Evolutionary conservation across 441 rosid species (phyloP), one percentile per base, ranked within the genome.

Genomic region (Pelargonium citronellum): DNA sequence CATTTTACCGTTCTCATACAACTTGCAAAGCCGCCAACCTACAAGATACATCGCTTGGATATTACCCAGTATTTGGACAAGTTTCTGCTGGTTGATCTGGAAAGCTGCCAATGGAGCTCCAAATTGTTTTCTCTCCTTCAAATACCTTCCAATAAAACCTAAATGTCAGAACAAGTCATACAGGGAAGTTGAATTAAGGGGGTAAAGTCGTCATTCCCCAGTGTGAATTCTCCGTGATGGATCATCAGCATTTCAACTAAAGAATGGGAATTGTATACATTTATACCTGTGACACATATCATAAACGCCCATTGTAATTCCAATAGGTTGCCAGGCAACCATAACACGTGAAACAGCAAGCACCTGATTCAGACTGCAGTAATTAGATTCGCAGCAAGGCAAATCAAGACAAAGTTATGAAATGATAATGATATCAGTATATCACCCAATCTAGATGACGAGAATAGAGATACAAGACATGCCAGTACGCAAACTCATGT

Each of bases 251-350:
- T 43, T 43, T 43, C 46, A 43, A 43, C 12, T 43, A 7, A 43
- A 49, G 41, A 37, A 17, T 19, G 7, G 68, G 4, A 1, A 37
- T 30, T 12, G 51, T 10, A 22, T 16, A 55, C 3, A 49, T 8
- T 19, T 27, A 41, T 86, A 94, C 98, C 99, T 89, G 82, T 88
- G 95, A 73, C 99, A 92, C 91, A 95, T 90, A 81, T 90, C 99
- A 73, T 92, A 95, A 73, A 89, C 79, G 34, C 98, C 98, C 99
- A 92, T 95, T 39, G 95, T 81, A 79, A 92, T 76, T 69, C 99
- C 97, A 44, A 92, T 87, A 65, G 97, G 97, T 70, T 92, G 98
- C 99, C 99, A 95, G 19, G 98, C 83, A 61, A 92, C 99, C 84
- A 90, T 89, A 47, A 95, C 90, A 17, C 96, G 98, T 43, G 98